Evolutionary conservation across 2,329 filamentous ascomycete species (phyloP).

Genomic region (Colletotrichum sp.): DNA sequence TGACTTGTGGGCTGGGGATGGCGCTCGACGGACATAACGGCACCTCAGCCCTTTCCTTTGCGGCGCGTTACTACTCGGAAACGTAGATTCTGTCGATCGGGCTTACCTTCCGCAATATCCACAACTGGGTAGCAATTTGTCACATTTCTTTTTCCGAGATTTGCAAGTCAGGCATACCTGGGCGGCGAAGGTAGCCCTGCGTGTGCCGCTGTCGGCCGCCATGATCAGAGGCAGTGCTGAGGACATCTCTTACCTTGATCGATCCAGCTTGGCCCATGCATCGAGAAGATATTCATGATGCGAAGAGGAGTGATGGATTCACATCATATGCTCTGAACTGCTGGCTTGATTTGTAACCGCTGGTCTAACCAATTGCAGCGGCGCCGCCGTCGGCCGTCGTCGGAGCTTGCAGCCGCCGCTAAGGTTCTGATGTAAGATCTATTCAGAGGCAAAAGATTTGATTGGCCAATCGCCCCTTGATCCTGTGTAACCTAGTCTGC

Average conservation of each 20-base stretch:
- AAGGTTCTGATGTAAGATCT: background rate
- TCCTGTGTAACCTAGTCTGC: background rate
- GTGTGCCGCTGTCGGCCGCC: background rate
- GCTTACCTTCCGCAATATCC: background rate
- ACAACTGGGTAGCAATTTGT: background rate
- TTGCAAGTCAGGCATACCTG: background rate
- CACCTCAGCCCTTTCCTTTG: background rate
- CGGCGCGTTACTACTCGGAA: too few species aligned
- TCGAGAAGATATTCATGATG: background rate
- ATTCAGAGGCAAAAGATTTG: background rate
- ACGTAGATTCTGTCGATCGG: background rate
- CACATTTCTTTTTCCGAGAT: background rate
- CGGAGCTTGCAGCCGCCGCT: background rate
- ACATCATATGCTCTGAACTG: background rate
- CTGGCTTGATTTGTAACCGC: background rate
- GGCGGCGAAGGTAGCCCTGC: background rate
- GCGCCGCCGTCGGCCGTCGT: background rate
- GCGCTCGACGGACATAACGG: background rate
- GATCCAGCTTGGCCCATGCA: background rate
- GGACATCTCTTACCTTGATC: background rate
- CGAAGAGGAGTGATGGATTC: background rate
- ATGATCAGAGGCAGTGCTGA: background rate
- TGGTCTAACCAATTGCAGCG: background rate
- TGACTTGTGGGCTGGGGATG: background rate
- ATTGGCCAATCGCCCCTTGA: background rate